phyloP scores from a whole-genome alignment of 108 stramenopile species.

The Nannochloropsis salina region DNA sequence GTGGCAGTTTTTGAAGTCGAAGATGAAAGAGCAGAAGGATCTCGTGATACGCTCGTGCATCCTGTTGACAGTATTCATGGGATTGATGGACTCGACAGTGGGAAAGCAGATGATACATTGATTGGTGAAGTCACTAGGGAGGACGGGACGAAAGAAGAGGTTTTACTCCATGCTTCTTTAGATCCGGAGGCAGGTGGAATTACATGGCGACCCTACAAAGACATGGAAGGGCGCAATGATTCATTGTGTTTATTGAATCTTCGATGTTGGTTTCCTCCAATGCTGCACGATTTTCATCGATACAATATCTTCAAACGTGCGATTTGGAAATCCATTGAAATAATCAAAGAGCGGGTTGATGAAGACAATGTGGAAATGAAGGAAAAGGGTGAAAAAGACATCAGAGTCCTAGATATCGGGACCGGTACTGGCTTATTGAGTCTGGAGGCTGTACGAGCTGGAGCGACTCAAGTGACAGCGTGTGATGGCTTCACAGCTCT shows the following conservation, averaged over 20 bases:
- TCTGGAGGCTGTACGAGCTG: constrained; percentile 10
- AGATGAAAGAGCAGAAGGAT: background rate
- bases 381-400: background rate
- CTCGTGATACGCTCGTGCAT: too few relatives aligned
- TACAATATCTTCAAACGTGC: background rate
- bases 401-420: background rate
- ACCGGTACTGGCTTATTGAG: background rate
- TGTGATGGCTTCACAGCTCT: background rate
- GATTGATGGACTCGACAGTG: background rate
- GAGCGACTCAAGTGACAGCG: background rate
- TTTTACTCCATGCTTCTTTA: background rate
- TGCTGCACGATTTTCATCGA: background rate
- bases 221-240: background rate
- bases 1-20: background rate
- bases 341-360: background rate
- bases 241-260: background rate
- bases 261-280: constrained; percentile 5
- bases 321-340: too few relatives aligned
- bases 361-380: background rate
- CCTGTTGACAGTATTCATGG: too few relatives aligned
- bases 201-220: background rate
- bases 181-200: background rate
- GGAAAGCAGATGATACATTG: background rate
- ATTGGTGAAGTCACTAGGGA: constrained; percentile 5
- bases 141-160: background rate